Evolutionary conservation across 345 rosid species (phyloP).

Genomic region (Pistacia vera): DNA sequence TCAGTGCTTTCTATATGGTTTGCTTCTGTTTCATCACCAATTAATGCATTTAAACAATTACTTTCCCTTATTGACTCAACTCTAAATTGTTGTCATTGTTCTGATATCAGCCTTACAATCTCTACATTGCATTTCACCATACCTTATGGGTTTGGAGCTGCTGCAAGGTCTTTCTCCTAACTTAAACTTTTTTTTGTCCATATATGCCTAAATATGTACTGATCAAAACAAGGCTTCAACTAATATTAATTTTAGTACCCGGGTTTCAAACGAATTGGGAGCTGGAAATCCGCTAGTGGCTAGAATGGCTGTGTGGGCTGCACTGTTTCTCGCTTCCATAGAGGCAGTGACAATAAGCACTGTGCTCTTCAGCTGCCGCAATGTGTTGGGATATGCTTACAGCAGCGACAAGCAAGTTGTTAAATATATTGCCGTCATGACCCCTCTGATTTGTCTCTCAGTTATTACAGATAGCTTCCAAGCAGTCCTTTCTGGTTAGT

Average conservation of each 20-base stretch:
- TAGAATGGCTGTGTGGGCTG: slow-evolving; percentile 26
- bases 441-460: slow-evolving; percentile 44
- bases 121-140: slow-evolving; percentile 50
- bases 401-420: slow-evolving; percentile 43
- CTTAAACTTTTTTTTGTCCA: background rate
- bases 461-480: slow-evolving; percentile 40
- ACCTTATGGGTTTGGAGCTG: slow-evolving; percentile 48
- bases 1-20: slow-evolving; percentile 73
- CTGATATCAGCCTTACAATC: slow-evolving; percentile 39
- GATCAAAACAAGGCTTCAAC: background rate
- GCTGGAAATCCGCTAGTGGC: slow-evolving; percentile 45
- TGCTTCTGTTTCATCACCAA: background rate
- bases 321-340: slow-evolving; percentile 11
- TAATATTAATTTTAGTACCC: slow-evolving; percentile 26
- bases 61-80: background rate
- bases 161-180: slow-evolving; percentile 38
- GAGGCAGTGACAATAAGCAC: slow-evolving; percentile 33
- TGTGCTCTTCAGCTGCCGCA: slow-evolving; percentile 29
- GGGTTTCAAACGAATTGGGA: slow-evolving; percentile 60
- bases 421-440: slow-evolving; percentile 30
- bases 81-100: background rate
- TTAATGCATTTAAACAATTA: background rate
- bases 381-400: slow-evolving; percentile 39
- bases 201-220: background rate
- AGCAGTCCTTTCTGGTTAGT: slow-evolving; percentile 46